Percentiles rank a stretch among this genome's conserved stretches.
phyloP scores from a whole-genome alignment of 1,139 yeast genomes.

The Lodderomyces jiufengensis region DNA sequence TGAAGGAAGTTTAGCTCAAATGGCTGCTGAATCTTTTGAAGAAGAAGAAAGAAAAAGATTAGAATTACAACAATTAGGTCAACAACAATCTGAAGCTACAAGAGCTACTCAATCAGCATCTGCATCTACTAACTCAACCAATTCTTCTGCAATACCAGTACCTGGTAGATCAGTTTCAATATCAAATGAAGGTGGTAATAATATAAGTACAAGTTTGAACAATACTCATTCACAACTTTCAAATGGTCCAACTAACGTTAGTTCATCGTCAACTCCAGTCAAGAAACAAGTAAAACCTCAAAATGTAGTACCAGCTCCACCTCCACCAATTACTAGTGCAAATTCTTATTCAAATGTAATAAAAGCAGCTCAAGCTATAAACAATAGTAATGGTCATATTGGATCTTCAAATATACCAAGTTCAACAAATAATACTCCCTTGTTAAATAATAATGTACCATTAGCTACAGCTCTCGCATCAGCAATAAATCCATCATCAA shows the following conservation, averaged over 20 bases:
- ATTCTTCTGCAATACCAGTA: slow-evolving; percentile 2
- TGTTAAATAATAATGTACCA: slow-evolving; percentile 7
- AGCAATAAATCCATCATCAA: slow-evolving; percentile 10
- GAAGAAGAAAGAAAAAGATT: slow-evolving; percentile 11
- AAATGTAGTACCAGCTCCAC: slow-evolving; percentile 15
- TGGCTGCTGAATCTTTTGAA: slow-evolving; percentile 26
- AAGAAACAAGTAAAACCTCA: slow-evolving; percentile 12
- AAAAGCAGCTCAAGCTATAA: slow-evolving; percentile 19
- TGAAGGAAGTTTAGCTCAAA: slow-evolving; percentile 26
- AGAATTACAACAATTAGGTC: slow-evolving; percentile 6
- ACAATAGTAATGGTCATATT: background rate
- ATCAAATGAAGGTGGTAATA: background rate
- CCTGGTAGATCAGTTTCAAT: slow-evolving; percentile 1
- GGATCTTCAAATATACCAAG: slow-evolving; percentile 1
- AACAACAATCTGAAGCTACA: slow-evolving; percentile 6
- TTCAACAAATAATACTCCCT: slow-evolving; percentile 4
- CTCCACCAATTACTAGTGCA: slow-evolving; percentile 18
- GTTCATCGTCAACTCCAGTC: slow-evolving; percentile 10
- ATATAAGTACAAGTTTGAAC: background rate
- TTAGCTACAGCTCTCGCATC: slow-evolving; percentile 9
- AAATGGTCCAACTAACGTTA: slow-evolving; percentile 1
- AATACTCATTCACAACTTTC: too few relatives aligned
- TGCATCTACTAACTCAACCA: slow-evolving; percentile 1
- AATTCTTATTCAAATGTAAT: slow-evolving; percentile 22
- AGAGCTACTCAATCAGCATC: slow-evolving; percentile 4